Evolutionary conservation across 805 yeast species (phyloP), one percentile per base, ranked within the genome.

Genomic region (Yueomyces sinensis): DNA sequence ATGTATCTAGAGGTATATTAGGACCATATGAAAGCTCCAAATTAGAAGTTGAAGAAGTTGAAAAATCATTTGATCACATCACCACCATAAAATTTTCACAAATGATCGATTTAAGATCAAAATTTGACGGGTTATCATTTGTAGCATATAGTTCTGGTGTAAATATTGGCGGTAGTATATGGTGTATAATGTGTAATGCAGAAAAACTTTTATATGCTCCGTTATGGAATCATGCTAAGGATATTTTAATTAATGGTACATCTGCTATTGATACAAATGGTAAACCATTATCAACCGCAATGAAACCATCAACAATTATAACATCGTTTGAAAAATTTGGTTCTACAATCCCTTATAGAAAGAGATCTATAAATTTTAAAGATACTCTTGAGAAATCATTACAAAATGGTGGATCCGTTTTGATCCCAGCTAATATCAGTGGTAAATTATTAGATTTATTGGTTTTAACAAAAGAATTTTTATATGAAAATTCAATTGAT

Each of bases 181-280:
- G 96, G 96, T 62, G 77, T 27, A 54, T 89, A 9, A 68, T 70
- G 31, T 76, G 76, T 37, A 75, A 79, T 40, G 70, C 76, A 14
- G 96, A 89, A 44, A 78, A 78, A 41, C 61, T 87, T n/a, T 63
- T 89, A 3, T 83, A 84, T 54, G 94, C 95, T 0, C 86, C 91
- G 2, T 74, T 81, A 31, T 91, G 97, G 97, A 89, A 87, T 54
- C 97, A 91, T 52, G 77, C 96, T 1, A 76, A 75, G 43, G 97
- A 89, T 50, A 70, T 82, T 0, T 86, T 86, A 45, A 59, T 91
- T 34, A 80, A 78, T 41, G 76, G 86, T 20, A 81, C 91, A 4
- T 66, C 67, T 17, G 55, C 82, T 15, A 50, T 77, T 28, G 72
- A 73, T 32, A 53, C 47, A 39, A 62, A 66, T 20, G 84, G 86